phyloP scores from a whole-genome alignment of 768 basidiomycete genomes.

The Exsudoporus frostii region DNA sequence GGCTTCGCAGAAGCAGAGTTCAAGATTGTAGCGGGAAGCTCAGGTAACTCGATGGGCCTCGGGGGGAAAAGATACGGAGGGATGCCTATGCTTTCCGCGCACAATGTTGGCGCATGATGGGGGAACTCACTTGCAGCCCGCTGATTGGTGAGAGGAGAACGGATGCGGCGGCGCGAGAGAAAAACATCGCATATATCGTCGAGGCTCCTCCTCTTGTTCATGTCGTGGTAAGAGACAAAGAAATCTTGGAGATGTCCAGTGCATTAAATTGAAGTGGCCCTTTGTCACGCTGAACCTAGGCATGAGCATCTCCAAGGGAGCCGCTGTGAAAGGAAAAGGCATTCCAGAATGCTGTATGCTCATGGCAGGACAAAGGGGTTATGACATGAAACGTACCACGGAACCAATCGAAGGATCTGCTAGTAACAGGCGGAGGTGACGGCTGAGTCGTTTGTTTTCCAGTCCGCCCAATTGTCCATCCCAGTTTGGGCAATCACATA shows the following conservation, averaged over 20 bases:
- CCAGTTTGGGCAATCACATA: constrained; percentile 13
- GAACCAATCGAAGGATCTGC: constrained; percentile 9
- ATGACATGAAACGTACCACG: constrained; percentile 2
- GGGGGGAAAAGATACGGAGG: constrained; percentile 9
- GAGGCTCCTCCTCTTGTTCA: constrained; percentile 28
- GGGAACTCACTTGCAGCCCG: constrained; percentile 10
- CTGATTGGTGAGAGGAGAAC: constrained; percentile 7
- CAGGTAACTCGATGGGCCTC: constrained; percentile 5
- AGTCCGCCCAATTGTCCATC: constrained; percentile 29
- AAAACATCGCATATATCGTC: constrained; percentile 31
- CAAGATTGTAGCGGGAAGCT: background rate
- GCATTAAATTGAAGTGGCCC: constrained; percentile 13
- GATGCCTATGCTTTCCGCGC: constrained; percentile 7
- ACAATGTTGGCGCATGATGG: constrained; percentile 1
- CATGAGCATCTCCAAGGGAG: constrained; percentile 11
- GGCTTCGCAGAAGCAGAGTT: constrained; percentile 6
- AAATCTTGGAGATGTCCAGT: background rate
- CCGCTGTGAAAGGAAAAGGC: constrained; percentile 14
- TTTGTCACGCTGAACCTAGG: constrained; percentile 14
- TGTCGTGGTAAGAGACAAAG: constrained; percentile 21
- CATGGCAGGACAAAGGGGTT: constrained; percentile 22
- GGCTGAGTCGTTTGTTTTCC: constrained; percentile 17
- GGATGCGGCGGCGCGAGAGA: constrained; percentile 20
- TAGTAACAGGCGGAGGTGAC: background rate
- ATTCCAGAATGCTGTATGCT: constrained; percentile 8